phyloP scores from a whole-genome alignment of 371 early-diverging fungal species.

The Gilbertella persicaria region DNA sequence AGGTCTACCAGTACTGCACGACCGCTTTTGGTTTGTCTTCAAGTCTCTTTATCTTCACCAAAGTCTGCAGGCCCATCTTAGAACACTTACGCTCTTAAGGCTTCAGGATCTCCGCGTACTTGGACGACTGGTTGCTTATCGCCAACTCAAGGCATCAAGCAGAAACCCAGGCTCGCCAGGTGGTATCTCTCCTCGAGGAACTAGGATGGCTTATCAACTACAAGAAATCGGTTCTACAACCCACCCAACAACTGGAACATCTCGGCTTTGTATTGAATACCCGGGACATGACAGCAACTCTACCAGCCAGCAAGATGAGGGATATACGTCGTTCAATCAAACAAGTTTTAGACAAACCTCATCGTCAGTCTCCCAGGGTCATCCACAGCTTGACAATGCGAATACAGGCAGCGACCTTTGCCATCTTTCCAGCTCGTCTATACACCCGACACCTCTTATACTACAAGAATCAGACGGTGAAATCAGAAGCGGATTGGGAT shows the following conservation, averaged over 20 bases:
- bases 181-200: conserved; percentile 16
- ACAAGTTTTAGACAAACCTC: conserved; percentile 3
- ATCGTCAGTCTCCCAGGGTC: conserved; percentile 7
- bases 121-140: conserved; percentile 31
- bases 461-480: conserved; percentile 9
- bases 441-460: conserved; percentile 17
- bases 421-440: conserved; percentile 12
- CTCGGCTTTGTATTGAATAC: conserved; percentile 17
- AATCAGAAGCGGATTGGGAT: conserved; percentile 14
- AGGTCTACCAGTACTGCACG: conserved; percentile 46
- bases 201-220: conserved; percentile 21
- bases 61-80: conserved; percentile 27
- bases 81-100: conserved; percentile 28
- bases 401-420: conserved; percentile 17
- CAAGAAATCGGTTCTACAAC: conserved; percentile 12
- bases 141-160: conserved; percentile 8
- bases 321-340: conserved; percentile 25
- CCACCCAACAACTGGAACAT: conserved; percentile 17
- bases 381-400: conserved; percentile 26
- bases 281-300: neutral
- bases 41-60: conserved; percentile 34
- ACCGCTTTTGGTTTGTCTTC: conserved; percentile 39
- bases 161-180: conserved; percentile 9
- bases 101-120: conserved; percentile 23
- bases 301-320: conserved; percentile 12